Base-by-base conservation (phyloP, 2,329 filamentous ascomycete species). In the Stromatinia cepivora region DNA sequence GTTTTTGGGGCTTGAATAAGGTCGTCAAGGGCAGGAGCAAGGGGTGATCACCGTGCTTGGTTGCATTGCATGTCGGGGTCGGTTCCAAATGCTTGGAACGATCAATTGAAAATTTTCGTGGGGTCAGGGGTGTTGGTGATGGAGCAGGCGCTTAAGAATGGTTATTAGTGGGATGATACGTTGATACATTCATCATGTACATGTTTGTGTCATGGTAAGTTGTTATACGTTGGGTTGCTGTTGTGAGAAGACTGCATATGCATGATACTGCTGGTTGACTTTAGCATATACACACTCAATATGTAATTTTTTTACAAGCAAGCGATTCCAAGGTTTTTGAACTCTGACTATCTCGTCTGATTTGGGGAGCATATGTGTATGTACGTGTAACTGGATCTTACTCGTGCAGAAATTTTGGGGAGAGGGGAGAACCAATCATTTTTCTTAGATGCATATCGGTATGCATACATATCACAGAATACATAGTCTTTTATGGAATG, bases 11-110 rank as follows among this genome's bases (percentile, higher is more conserved):
- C 15, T 54, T 68, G 36, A 68, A 54, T 45, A 63, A 46, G 48
- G 50, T 68, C 39, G 66, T 61, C 48, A 68, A 52, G 48, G 50
- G 48, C 20, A 46, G 42, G 25, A 63, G 9, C 57, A 68, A 62
- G 46, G 57, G 48, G 25, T 63, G 31, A 68, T 39, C 25, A 50
- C 4, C n/a, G 20, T 52, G 39, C 8, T 25, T 58, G 10, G 58
- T 63, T 63, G 22, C 36, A 63, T 63, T 63, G 56, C 57, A 67
- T 52, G 31, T 62, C 56, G 36, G 57, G 58, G 25, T 54, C 39
- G 46, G 66, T 68, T 54, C 66, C 66, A 58, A 68, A 25, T 63
- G 57, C 58, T 63, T 54, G 66, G 66, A 63, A 53, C 34, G 66
- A 62, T 67, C n/a, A 31, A 25, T 58, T 17, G 13, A 28, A 42